Evolutionary conservation across 2,329 filamentous ascomycete species (phyloP), one percentile per base, ranked within the genome.

Genomic region (Sporothrix protearum): DNA sequence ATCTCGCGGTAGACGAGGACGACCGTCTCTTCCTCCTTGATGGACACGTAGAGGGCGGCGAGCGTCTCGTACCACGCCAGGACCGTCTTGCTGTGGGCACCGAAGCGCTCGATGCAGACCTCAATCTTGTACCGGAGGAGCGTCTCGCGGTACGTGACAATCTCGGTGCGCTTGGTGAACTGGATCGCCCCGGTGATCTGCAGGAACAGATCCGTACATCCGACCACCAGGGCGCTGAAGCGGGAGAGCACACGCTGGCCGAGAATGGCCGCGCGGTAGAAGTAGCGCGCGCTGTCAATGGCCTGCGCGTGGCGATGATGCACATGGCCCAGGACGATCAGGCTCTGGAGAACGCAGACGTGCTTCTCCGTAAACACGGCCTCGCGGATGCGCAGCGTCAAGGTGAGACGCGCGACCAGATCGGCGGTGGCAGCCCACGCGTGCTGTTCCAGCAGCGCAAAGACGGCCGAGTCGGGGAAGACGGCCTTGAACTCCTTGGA

Each of bases 211-310:
- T 77, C 77, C 0, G 79, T 77, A 75, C 81, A 82, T 3, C 78
- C 74, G 0, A 80, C 71, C 0, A 82, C 79, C 2, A 82, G 71
- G 1, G 75, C 75, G 69, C 77, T 79, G 22, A 76, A 79, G 59
- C 76, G 76, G 25, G 79, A 79, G 4, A 82, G 69, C 3, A 82
- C 71, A 0, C 71, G 19, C 69, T 78, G 78, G 0, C 80, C 80
- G 0, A 99, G 83, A 6, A 90, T 90, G 72, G 91, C 90, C 22
- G 81, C 81, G 8, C 77, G 76, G 73, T 82, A 82, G 63, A 81
- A 81, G 73, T 77, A 81, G 36, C 77, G 77, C 1, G 80, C 77
- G 3, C 77, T 79, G 12, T 71, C 73, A 0, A 75, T 70, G 5
- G 74, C 66, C 8, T 78, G 77, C 0, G 75, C 76, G 28, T 76